phyloP scores from a whole-genome alignment of 2,329 filamentous ascomycete species.

The Lachnellula subtilissima region DNA sequence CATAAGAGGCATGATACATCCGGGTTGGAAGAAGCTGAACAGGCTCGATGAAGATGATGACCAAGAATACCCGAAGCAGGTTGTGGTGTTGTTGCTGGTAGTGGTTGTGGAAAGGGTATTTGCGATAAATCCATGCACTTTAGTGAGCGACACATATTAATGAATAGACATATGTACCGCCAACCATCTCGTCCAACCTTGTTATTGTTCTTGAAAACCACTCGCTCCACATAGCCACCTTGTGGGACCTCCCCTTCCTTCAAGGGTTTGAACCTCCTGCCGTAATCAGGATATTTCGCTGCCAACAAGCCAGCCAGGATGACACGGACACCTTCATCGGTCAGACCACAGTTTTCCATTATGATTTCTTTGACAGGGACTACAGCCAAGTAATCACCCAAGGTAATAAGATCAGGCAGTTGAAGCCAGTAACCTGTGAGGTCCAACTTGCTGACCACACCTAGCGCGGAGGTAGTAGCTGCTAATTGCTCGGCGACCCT shows the following conservation, averaged over 20 bases:
- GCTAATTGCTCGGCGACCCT: constrained; percentile 86
- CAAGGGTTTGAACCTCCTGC: constrained; percentile 13
- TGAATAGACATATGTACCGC: constrained; percentile 84
- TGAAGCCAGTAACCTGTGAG: constrained; percentile 81
- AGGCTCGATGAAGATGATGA: constrained; percentile 18
- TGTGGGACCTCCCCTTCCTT: constrained; percentile 25
- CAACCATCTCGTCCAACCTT: constrained; percentile 84
- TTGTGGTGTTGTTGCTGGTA: constrained; percentile 13
- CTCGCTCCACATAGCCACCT: constrained; percentile 75
- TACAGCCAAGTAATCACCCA: constrained; percentile 90
- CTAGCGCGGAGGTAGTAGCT: constrained; percentile 61
- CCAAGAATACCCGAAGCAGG: constrained; percentile 4
- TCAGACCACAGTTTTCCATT: constrained; percentile 81
- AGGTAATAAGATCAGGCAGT: constrained; percentile 74
- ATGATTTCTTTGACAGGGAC: constrained; percentile 85
- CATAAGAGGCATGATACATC: constrained; percentile 61
- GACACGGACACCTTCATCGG: constrained; percentile 80
- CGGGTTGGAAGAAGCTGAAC: constrained; percentile 21
- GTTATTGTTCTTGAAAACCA: constrained; percentile 83
- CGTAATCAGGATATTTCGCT: constrained; percentile 61
- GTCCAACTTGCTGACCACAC: constrained; percentile 78
- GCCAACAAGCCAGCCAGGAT: constrained; percentile 82
- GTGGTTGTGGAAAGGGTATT: constrained; percentile 64
- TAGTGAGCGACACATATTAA: constrained; percentile 83
- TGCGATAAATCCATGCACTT: constrained; percentile 83